A percentile compares a stretch with the other conserved stretches of the same genome.
phyloP scores from a whole-genome alignment of 805 yeast species.

The Yamadazyma scolyti region DNA sequence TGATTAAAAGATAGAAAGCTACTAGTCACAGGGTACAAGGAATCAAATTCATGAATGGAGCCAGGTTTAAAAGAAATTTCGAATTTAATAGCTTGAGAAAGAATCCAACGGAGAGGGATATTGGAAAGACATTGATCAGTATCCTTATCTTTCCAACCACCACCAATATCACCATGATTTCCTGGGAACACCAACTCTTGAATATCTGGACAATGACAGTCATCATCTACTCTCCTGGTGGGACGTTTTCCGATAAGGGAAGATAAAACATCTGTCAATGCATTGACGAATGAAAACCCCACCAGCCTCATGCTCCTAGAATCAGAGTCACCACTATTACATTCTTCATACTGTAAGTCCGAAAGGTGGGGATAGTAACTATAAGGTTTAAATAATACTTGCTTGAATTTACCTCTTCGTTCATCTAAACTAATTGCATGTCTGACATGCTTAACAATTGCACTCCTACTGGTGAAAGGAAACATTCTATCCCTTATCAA shows the following conservation, averaged over 20 bases:
- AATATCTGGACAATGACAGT: slow-evolving; percentile 22
- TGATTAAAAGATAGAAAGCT: slow-evolving; percentile 49
- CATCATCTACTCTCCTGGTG: neutral
- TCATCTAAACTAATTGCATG: slow-evolving; percentile 71
- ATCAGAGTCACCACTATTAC: slow-evolving; percentile 1
- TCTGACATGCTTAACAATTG: slow-evolving; percentile 54
- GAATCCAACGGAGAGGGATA: slow-evolving; percentile 58
- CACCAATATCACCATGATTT: slow-evolving; percentile 67
- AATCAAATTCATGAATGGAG: slow-evolving; percentile 37
- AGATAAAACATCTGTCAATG: neutral
- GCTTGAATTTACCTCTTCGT: slow-evolving; percentile 60
- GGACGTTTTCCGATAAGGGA: slow-evolving; percentile 1
- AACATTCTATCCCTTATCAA: slow-evolving; percentile 53
- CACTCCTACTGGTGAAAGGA: slow-evolving; percentile 51
- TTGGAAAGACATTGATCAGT: slow-evolving; percentile 43
- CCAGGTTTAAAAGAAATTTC: slow-evolving; percentile 47
- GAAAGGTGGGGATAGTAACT: slow-evolving; percentile 10
- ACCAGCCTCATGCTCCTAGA: no score
- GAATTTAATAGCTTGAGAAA: slow-evolving; percentile 47
- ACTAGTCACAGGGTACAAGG: slow-evolving; percentile 33
- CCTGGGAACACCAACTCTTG: slow-evolving; percentile 68
- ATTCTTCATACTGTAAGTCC: slow-evolving; percentile 9
- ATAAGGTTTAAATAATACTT: slow-evolving; percentile 43
- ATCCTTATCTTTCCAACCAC: slow-evolving; percentile 54
- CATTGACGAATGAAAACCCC: neutral